These are phyloP conservation scores for Ceriops tagal DNA, from an alignment of 345 rosid genomes.

Conservation along the genomic window DNA sequence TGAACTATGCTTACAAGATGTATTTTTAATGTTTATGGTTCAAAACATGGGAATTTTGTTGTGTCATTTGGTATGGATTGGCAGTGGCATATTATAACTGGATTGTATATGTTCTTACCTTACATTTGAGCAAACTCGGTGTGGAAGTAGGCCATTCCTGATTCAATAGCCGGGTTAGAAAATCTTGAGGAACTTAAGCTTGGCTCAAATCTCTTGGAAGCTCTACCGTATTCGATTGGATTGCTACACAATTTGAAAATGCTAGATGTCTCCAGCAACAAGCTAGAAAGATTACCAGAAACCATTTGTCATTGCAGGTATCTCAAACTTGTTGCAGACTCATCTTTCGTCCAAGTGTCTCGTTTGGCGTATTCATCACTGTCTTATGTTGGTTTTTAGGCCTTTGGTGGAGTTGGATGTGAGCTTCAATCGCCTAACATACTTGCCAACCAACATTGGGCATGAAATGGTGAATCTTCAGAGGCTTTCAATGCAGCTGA, in stretches of 20 bases:
- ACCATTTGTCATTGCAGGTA: slow-evolving; percentile 77
- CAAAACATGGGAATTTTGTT: neutral
- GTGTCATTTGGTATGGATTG: neutral
- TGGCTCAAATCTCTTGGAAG: slow-evolving; percentile 67
- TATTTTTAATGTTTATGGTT: no score
- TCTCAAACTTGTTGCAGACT: slow-evolving; percentile 8
- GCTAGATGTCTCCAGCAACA: slow-evolving; percentile 69
- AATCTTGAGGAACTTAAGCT: slow-evolving; percentile 71
- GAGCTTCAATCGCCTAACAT: slow-evolving; percentile 70
- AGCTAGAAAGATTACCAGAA: slow-evolving; percentile 68
- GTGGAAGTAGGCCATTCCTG: slow-evolving; percentile 67
- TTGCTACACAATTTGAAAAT: slow-evolving; percentile 60
- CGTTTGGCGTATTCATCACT: neutral
- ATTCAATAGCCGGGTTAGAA: slow-evolving; percentile 77
- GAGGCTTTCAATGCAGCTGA: slow-evolving; percentile 58
- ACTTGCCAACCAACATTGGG: slow-evolving; percentile 88
- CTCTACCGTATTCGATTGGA: slow-evolving; percentile 84
- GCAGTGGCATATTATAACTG: neutral
- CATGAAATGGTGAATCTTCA: slow-evolving; percentile 55
- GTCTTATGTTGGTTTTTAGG: slow-evolving; percentile 29
- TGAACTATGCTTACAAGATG: no score
- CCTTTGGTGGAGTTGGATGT: slow-evolving; percentile 68
- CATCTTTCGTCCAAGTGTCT: no score
- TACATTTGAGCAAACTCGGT: slow-evolving; percentile 11
- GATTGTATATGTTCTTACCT: slow-evolving; percentile 1